A percentile compares a stretch with the other conserved stretches of the same genome.
Conservation (phyloP, 352 stramenopile species). For the Blastocystis sp. region DNA sequence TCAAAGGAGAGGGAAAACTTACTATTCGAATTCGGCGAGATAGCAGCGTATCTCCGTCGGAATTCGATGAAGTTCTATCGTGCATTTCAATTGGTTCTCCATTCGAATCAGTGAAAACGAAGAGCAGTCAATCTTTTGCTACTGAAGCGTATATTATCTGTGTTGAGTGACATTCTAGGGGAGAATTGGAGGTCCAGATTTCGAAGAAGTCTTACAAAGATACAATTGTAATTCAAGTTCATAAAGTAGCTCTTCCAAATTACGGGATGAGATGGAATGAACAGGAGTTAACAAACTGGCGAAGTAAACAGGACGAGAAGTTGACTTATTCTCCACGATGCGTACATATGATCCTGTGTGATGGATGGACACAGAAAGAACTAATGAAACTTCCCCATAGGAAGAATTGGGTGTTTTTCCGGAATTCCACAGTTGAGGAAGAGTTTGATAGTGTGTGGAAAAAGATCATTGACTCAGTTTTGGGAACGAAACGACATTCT, state of each 20-base stretch:
- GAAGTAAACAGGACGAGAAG: neutral
- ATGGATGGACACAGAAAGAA: neutral
- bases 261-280: neutral
- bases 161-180: neutral
- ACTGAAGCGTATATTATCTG: neutral
- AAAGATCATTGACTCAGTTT: neutral
- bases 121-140: neutral
- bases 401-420: neutral
- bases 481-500: neutral
- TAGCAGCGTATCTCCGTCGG: neutral
- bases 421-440: neutral
- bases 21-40: neutral
- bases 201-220: neutral
- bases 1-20: neutral
- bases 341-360: neutral
- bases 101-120: neutral
- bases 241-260: neutral
- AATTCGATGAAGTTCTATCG: neutral
- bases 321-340: neutral
- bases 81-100: neutral
- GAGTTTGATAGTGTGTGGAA: neutral
- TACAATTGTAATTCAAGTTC: neutral
- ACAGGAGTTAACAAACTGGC: neutral
- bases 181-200: neutral
- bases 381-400: neutral